These are phyloP conservation scores for Crithidia fasciculata DNA, from an alignment of 208 protist genomes.

Conservation along the genomic window DNA sequence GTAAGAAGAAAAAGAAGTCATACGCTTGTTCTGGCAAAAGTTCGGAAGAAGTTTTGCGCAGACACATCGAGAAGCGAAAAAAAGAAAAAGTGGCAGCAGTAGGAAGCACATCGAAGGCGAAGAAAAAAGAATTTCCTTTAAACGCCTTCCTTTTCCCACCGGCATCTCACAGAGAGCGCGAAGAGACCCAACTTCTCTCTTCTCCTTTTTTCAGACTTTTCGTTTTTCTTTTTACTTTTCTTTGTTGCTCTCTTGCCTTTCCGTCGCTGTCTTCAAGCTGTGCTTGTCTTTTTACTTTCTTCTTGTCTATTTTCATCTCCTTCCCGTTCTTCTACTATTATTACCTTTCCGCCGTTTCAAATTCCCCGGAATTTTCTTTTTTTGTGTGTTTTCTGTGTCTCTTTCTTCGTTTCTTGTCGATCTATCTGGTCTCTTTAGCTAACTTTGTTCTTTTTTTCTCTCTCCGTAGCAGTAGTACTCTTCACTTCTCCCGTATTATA, in stretches of 20 bases:
- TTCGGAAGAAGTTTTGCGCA: too few relatives aligned
- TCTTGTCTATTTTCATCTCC: too few relatives aligned
- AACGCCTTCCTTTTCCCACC: too few relatives aligned
- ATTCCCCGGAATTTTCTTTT: too few relatives aligned
- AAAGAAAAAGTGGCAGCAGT: background rate
- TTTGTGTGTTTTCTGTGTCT: background rate
- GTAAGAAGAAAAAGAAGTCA: background rate
- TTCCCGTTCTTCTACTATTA: too few relatives aligned
- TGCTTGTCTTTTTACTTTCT: too few relatives aligned
- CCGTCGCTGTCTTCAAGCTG: too few relatives aligned
- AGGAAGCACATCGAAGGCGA: too few relatives aligned
- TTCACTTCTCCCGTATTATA: background rate
- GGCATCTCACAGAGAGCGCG: too few relatives aligned
- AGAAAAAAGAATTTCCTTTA: too few relatives aligned
- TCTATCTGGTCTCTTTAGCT: background rate
- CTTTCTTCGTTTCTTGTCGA: background rate
- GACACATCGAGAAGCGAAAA: background rate
- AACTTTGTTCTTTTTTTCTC: background rate
- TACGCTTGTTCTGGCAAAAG: too few relatives aligned
- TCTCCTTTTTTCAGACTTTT: background rate
- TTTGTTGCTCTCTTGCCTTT: background rate
- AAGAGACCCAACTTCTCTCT: background rate
- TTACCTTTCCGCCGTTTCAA: too few relatives aligned
- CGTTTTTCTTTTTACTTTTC: constrained; percentile 15
- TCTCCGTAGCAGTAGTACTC: background rate